Evolutionary conservation across 2,329 filamentous ascomycete species (phyloP).

Genomic region (Diaporthe amygdali): DNA sequence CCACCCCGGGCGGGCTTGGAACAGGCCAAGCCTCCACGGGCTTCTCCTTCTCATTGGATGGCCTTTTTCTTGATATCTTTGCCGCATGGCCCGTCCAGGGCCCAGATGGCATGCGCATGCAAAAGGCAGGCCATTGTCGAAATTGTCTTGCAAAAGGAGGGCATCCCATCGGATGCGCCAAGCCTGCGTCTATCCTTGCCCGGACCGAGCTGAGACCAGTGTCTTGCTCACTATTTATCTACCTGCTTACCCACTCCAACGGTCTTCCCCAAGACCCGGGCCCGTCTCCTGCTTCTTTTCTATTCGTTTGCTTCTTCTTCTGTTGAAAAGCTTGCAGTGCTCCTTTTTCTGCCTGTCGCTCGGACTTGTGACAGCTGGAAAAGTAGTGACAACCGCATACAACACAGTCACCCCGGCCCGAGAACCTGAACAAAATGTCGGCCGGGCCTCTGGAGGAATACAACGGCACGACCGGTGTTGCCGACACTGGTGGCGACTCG

Average conservation of each 20-base stretch:
- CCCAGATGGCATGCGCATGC: background rate
- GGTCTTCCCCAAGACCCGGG: background rate
- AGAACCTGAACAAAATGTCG: slow-evolving; percentile 37
- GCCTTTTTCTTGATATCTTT: background rate
- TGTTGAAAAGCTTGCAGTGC: background rate
- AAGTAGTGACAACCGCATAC: background rate
- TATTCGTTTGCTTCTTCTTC: background rate
- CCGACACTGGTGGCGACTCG: slow-evolving; percentile 56
- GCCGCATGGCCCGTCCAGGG: background rate
- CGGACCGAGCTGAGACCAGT: background rate
- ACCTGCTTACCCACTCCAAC: background rate
- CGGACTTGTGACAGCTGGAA: background rate
- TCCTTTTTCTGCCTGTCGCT: background rate
- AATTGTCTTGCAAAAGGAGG: background rate
- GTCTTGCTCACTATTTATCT: slow-evolving; percentile 7
- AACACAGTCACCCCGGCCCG: background rate
- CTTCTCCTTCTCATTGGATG: slow-evolving; percentile 3
- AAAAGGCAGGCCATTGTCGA: background rate
- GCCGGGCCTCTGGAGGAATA: slow-evolving; percentile 44
- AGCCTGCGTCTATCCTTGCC: slow-evolving; percentile 1
- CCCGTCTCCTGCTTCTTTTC: background rate
- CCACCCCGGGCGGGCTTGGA: background rate
- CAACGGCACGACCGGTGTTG: slow-evolving; percentile 55
- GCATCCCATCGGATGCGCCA: slow-evolving; percentile 2
- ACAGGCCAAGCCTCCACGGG: background rate